Evolutionary conservation across 2,329 filamentous ascomycete species (phyloP).

Genomic region (Amylocarpus encephaloides): DNA sequence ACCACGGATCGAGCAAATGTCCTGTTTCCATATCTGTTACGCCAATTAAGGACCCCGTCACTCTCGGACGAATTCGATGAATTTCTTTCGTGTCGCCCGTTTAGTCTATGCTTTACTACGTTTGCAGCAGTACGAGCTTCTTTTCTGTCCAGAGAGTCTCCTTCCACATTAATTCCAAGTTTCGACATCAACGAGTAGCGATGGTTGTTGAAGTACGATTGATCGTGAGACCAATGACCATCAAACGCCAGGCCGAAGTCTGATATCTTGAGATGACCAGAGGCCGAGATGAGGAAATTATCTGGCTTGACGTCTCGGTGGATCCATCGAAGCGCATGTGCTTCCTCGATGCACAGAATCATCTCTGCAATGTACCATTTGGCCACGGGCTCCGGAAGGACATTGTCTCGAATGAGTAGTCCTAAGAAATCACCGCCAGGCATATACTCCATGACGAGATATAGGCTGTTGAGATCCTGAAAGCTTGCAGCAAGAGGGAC

Average conservation of each 20-base stretch:
- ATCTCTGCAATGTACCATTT: constrained; percentile 92
- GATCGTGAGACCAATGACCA: constrained; percentile 89
- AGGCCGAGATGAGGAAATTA: constrained; percentile 86
- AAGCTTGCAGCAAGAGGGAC: constrained; percentile 85
- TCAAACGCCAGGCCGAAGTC: constrained; percentile 96
- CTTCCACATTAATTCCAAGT: constrained; percentile 65
- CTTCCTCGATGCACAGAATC: constrained; percentile 67
- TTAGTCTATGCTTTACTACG: constrained; percentile 35
- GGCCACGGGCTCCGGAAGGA: constrained; percentile 70
- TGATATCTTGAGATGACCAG: constrained; percentile 88
- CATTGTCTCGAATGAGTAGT: constrained; percentile 76
- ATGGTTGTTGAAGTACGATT: constrained; percentile 77
- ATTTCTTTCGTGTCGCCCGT: constrained; percentile 36
- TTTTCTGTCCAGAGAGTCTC: constrained; percentile 64
- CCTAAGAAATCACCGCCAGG: constrained; percentile 91
- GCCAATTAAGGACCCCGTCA: constrained; percentile 60
- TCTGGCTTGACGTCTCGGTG: constrained; percentile 96
- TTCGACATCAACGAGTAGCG: constrained; percentile 73
- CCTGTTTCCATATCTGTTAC: constrained; percentile 62
- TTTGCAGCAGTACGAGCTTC: constrained; percentile 40
- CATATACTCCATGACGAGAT: constrained; percentile 98
- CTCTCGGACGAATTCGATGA: constrained; percentile 21
- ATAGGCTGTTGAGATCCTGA: constrained; percentile 76
- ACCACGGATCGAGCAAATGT: constrained; percentile 78
- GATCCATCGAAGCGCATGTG: constrained; percentile 69